Evolutionary conservation across 1,284 basidiomycete species (phyloP).

Genomic region (Polyporus tsugae): DNA sequence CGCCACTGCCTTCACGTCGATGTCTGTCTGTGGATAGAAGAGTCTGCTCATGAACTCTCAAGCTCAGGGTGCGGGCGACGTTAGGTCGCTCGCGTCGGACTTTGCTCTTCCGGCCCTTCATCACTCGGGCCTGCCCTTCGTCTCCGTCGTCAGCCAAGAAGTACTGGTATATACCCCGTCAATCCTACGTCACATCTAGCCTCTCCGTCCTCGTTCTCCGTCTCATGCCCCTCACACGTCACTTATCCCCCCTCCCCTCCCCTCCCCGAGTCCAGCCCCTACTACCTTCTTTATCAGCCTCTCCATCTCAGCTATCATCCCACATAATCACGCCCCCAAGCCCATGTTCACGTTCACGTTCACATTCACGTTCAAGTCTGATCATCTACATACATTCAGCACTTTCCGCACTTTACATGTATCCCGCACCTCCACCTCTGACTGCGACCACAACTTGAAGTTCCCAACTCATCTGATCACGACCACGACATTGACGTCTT

Average conservation of each 20-base stretch:
- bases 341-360: not conserved
- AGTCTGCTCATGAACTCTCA: not conserved
- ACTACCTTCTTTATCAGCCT: not conserved
- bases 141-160: not conserved
- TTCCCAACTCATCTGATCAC: slow-evolving; percentile 3
- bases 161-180: slow-evolving; percentile 14
- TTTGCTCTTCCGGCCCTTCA: slow-evolving; percentile 1
- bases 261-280: not conserved
- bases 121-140: not conserved
- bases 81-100: slow-evolving; percentile 31
- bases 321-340: not conserved
- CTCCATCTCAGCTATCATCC: no score
- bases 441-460: not conserved
- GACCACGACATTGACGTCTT: slow-evolving; percentile 1
- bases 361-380: not conserved
- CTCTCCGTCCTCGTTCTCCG: not conserved
- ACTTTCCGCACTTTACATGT: not conserved
- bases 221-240: not conserved
- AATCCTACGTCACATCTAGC: not conserved
- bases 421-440: not conserved
- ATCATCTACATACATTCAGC: not conserved
- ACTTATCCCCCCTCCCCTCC: no score
- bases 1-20: not conserved
- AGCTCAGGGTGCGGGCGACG: slow-evolving; percentile 23
- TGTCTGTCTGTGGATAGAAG: slow-evolving; percentile 3